phyloP scores from a whole-genome alignment of 2,329 filamentous ascomycete species.

The Colletotrichum sp. region DNA sequence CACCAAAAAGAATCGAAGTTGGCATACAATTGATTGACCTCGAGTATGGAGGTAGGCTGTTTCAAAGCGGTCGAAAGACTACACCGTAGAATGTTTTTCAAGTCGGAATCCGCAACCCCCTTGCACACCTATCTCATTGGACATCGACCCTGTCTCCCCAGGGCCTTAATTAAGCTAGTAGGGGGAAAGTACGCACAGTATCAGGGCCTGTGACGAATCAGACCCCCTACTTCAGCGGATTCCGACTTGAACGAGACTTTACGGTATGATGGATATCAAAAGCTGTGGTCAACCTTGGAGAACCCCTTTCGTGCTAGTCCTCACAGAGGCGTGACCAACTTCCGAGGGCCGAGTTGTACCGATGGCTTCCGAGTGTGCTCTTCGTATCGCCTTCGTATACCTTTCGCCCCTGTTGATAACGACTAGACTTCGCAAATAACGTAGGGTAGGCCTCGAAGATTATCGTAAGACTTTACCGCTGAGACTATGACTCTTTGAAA shows the following conservation, averaged over 20 bases:
- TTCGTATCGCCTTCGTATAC: background rate
- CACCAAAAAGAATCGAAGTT: background rate
- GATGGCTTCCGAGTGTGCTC: background rate
- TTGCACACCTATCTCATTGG: background rate
- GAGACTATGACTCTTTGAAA: background rate
- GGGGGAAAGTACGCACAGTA: background rate
- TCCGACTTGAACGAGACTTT: background rate
- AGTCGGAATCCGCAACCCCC: background rate
- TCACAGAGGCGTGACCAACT: background rate
- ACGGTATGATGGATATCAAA: background rate
- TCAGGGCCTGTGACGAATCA: background rate
- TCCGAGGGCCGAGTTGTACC: background rate
- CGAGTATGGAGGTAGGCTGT: background rate
- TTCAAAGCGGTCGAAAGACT: background rate
- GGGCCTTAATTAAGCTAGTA: background rate
- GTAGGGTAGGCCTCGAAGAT: background rate
- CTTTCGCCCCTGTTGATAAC: background rate
- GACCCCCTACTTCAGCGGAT: background rate
- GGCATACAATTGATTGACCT: background rate
- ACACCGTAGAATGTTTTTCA: background rate
- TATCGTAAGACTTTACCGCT: background rate
- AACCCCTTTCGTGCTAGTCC: background rate
- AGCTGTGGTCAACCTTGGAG: background rate
- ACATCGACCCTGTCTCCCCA: background rate
- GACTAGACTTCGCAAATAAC: background rate